Conservation (phyloP, 2,329 filamentous ascomycete genomes). For the Scytalidium lignicola region DNA sequence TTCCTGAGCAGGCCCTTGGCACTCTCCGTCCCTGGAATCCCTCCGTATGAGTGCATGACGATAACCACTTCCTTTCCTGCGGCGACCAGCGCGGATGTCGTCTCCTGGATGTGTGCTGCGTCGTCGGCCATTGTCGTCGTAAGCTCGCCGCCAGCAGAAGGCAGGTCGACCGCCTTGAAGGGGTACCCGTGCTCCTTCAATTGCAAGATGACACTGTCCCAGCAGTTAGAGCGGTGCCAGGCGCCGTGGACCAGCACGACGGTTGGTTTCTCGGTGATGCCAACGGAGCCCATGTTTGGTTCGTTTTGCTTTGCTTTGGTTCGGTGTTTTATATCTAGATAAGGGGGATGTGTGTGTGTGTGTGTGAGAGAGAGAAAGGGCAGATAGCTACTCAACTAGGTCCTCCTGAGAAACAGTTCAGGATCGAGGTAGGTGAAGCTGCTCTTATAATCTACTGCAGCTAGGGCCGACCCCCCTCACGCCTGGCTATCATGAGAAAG, state of each 20-base stretch:
- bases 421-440: too few relatives aligned
- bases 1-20: constrained; percentile 28
- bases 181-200: constrained; percentile 7
- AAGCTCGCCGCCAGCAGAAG: background rate
- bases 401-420: too few relatives aligned
- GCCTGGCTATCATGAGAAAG: too few relatives aligned
- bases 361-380: too few relatives aligned
- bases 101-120: constrained; percentile 5
- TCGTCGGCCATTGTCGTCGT: constrained; percentile 4
- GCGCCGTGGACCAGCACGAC: constrained; percentile 11
- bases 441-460: too few relatives aligned
- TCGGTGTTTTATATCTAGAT: background rate
- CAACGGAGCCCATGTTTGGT: background rate
- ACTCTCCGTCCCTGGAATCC: constrained; percentile 27
- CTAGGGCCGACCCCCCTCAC: too few relatives aligned
- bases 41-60: constrained; percentile 33
- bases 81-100: constrained; percentile 2
- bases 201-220: constrained; percentile 1
- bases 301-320: too few relatives aligned
- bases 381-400: too few relatives aligned
- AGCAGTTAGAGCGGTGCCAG: constrained; percentile 7
- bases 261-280: constrained; percentile 3
- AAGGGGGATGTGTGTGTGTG: too few relatives aligned
- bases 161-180: constrained; percentile 2
- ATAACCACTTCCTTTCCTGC: constrained; percentile 29